A percentile compares a stretch with the other conserved stretches of the same genome.
Conservation (phyloP, 805 yeast species). For the Starmerella asiatica region DNA sequence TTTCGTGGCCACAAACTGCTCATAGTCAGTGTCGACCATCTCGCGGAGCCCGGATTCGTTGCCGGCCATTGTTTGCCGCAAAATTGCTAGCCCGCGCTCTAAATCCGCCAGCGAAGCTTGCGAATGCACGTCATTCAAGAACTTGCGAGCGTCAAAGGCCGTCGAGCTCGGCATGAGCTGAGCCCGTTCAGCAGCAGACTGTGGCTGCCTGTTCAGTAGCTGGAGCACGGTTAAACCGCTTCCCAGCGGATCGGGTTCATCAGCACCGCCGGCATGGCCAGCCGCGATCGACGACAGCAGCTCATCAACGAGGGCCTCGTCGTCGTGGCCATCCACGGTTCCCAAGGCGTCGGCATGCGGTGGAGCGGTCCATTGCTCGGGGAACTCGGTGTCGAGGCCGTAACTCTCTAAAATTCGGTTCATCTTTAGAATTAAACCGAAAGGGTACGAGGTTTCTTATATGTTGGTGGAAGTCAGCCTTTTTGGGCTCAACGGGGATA, state of each 20-base stretch:
- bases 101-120: constrained; percentile 42
- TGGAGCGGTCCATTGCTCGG: constrained; percentile 16
- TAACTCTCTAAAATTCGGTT: constrained; percentile 17
- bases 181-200: constrained; percentile 28
- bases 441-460: no score
- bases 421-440: no score
- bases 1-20: constrained; percentile 51
- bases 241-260: constrained; percentile 46
- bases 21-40: constrained; percentile 46
- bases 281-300: constrained; percentile 18
- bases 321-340: constrained; percentile 6
- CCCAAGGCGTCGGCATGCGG: constrained; percentile 10
- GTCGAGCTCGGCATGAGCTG: constrained; percentile 40
- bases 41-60: constrained; percentile 36
- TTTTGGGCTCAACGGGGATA: no score
- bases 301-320: constrained; percentile 22
- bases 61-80: constrained; percentile 38
- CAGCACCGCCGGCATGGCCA: constrained; percentile 16
- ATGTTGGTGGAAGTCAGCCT: no score
- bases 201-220: constrained; percentile 24
- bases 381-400: constrained; percentile 17
- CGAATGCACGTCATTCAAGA: constrained; percentile 42
- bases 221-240: constrained; percentile 35
- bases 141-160: constrained; percentile 43
- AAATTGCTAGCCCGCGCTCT: constrained; percentile 33